These are phyloP conservation scores for Elaphomyces granulatus DNA, from an alignment of 495 filamentous ascomycete species.

Conservation along the genomic window DNA sequence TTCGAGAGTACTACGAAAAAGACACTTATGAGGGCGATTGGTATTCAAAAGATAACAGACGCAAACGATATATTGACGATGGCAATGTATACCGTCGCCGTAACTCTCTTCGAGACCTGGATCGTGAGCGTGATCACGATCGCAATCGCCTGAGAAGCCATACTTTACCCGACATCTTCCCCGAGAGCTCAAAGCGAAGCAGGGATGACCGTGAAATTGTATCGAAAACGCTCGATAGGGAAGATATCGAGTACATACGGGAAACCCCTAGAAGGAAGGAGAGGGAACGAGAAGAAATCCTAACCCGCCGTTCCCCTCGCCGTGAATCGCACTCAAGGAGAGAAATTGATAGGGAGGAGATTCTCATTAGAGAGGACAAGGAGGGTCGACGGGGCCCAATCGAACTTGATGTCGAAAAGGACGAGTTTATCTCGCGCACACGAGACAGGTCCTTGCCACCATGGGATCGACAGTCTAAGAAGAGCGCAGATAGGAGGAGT, in stretches of 20 bases:
- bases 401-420: conserved; percentile 14
- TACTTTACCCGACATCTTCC: conserved; percentile 7
- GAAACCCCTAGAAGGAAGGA: too few species aligned
- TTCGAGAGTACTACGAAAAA: conserved; percentile 20
- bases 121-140: conserved; percentile 20
- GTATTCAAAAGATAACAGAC: conserved; percentile 14
- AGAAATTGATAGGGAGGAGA: conserved; percentile 6
- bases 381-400: conserved; percentile 9
- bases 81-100: conserved; percentile 16
- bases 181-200: conserved; percentile 9
- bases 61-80: conserved; percentile 12
- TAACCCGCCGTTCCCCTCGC: too few species aligned
- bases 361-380: conserved; percentile 9
- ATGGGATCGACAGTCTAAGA: conserved; percentile 7
- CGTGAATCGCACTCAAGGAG: neutral
- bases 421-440: conserved; percentile 13
- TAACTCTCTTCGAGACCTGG: conserved; percentile 16
- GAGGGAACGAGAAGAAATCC: too few species aligned
- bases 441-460: conserved; percentile 7
- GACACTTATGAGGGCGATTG: conserved; percentile 14
- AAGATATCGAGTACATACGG: too few species aligned
- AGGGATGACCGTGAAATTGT: too few species aligned
- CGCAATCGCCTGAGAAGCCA: too few species aligned
- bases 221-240: too few species aligned
- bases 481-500: conserved; percentile 10